These are phyloP conservation scores for Dentipellis sp. DNA, from an alignment of 768 basidiomycete species.

Conservation along the genomic window DNA sequence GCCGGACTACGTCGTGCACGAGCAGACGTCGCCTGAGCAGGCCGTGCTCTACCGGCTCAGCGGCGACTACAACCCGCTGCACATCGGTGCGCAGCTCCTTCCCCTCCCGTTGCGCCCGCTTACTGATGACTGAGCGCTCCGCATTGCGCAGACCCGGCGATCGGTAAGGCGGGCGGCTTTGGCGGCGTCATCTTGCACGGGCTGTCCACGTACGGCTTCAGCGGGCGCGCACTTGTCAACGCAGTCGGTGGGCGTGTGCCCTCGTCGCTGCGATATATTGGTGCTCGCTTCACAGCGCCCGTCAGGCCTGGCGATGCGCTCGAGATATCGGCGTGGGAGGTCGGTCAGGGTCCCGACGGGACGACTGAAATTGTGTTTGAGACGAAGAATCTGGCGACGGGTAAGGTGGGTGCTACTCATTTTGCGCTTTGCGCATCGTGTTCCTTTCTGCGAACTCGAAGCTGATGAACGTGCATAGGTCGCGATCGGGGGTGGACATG, in stretches of 20 bases:
- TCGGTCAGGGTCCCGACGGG: slow-evolving; percentile 37
- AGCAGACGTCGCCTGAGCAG: slow-evolving; percentile 32
- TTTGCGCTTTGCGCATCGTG: background rate
- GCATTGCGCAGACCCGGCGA: slow-evolving; percentile 46
- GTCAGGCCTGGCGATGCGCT: slow-evolving; percentile 77
- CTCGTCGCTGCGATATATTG: slow-evolving; percentile 54
- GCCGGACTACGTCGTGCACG: slow-evolving; percentile 32
- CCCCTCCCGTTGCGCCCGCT: background rate
- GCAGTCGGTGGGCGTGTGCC: slow-evolving; percentile 54
- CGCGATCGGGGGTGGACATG: slow-evolving; percentile 52
- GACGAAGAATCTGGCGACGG: slow-evolving; percentile 28
- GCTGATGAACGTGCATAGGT: slow-evolving; percentile 22
- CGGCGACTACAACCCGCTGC: slow-evolving; percentile 44
- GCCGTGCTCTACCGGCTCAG: slow-evolving; percentile 39
- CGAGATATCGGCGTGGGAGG: slow-evolving; percentile 73
- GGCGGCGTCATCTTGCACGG: slow-evolving; percentile 84
- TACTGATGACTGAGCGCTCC: background rate
- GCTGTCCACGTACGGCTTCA: slow-evolving; percentile 74
- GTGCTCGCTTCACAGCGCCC: slow-evolving; percentile 72
- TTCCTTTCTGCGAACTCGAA: background rate
- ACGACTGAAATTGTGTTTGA: slow-evolving; percentile 30
- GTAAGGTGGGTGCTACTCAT: slow-evolving; percentile 24
- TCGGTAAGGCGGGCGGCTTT: slow-evolving; percentile 69
- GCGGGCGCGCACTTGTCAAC: slow-evolving; percentile 64
- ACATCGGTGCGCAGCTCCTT: slow-evolving; percentile 28